Base-by-base conservation (phyloP, 306 rosid genomes). In the Rubus idaeus region DNA sequence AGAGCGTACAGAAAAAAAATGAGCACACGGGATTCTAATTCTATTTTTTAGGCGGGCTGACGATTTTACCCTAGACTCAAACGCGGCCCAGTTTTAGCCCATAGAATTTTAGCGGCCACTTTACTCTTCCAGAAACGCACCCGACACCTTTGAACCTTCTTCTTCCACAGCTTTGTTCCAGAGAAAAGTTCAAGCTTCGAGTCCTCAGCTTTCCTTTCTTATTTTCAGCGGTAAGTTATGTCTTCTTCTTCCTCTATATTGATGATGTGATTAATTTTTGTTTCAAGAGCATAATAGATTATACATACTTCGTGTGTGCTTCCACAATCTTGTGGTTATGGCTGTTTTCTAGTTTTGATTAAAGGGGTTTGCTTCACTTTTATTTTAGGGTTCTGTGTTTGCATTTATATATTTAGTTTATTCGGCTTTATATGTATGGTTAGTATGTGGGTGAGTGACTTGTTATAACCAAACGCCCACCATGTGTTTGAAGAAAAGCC, bases 41-140 rank as follows among this genome's bases (percentile, higher is more conserved):
- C 35, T 30, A 30, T 30, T 30, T 30, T 30, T 30, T 30, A 30
- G 35, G 35, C 2, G 35, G 35, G 35, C 35, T 30, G 35, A 30
- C 35, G 35, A 30, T 2, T 30, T 30, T 30, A 30, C 35, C 35
- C 35, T 30, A 30, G 35, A 53, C 49, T 75, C 12, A 21, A n/a
- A 51, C 80, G 75, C 75, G 57, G 75, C 74, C 58, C 68, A 16
- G 21, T 76, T 66, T 52, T 9, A 76, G 73, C 79, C 74, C 20
- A 1, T 53, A 14, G 12, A 51, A 21, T 40, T 40, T 20, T 42
- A 75, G 67, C 53, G 51, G 76, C 13, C 39, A 52, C 21, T 57
- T 41, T 56, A 18, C 41, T 17, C 51, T 73, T 20, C 21, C 10
- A 5, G 63, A 71, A 55, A 70, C n/a, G n/a, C n/a, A 52, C 74